phyloP scores from a whole-genome alignment of 225 moss, liverwort and hornwort species.

The Physcomitrium patens region DNA sequence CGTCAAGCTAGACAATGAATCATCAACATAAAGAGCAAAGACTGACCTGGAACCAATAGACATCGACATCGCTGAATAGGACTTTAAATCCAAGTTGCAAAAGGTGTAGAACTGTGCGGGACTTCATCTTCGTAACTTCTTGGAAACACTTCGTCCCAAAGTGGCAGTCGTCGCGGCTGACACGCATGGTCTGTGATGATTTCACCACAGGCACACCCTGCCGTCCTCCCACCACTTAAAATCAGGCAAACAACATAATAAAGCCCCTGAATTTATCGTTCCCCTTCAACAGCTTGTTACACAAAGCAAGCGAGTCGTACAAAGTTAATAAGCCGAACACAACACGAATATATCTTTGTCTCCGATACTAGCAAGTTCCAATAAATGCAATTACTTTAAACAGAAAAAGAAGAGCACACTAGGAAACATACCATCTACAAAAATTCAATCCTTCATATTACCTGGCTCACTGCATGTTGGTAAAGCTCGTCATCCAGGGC shows the following conservation, averaged over 20 bases:
- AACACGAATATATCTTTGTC: neutral
- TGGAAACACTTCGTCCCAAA: slow-evolving; percentile 92
- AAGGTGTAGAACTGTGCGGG: slow-evolving; percentile 81
- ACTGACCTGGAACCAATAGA: slow-evolving; percentile 88
- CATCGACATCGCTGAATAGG: slow-evolving; percentile 95
- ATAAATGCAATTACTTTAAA: neutral
- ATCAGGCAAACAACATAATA: slow-evolving; percentile 17
- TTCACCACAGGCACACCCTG: slow-evolving; percentile 96
- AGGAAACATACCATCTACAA: neutral
- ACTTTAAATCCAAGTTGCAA: slow-evolving; percentile 90
- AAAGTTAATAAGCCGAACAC: neutral
- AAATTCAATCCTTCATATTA: slow-evolving; percentile 32
- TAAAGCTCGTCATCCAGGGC: slow-evolving; percentile 92
- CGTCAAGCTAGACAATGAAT: neutral
- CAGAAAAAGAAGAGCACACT: neutral
- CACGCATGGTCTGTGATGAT: slow-evolving; percentile 53
- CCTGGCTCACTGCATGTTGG: slow-evolving; percentile 83
- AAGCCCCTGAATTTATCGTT: neutral
- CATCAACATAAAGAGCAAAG: neutral
- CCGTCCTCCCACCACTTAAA: slow-evolving; percentile 34
- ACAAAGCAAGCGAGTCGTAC: neutral
- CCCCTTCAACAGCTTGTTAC: neutral
- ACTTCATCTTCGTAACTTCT: slow-evolving; percentile 91
- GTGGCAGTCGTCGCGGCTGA: slow-evolving; percentile 91
- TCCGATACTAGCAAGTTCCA: neutral